These are phyloP conservation scores for Fomitopsis pulvina DNA, from an alignment of 768 basidiomycete species.

Conservation along the genomic window DNA sequence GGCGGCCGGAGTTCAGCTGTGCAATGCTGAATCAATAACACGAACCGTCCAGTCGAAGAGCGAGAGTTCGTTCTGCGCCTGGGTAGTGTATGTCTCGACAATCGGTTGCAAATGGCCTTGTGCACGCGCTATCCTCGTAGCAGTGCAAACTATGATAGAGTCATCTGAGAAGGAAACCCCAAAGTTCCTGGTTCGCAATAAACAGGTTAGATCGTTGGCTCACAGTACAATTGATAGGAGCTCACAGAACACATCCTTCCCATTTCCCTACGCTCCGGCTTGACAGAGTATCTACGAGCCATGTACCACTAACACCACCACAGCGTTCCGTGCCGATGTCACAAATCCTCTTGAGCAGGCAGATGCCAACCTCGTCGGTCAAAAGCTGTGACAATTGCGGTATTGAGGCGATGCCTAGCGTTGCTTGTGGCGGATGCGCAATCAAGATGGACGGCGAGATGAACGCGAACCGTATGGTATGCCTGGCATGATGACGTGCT, in stretches of 20 bases:
- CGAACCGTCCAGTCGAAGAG: conserved; percentile 51
- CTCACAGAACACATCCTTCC: conserved; percentile 75
- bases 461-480: conserved; percentile 71
- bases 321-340: conserved; percentile 54
- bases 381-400: conserved; percentile 72
- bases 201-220: background rate
- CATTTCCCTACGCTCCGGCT: conserved; percentile 64
- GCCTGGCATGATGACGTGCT: conserved; percentile 32
- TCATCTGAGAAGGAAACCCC: conserved; percentile 46
- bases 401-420: conserved; percentile 64
- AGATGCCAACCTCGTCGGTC: conserved; percentile 69
- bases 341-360: conserved; percentile 63
- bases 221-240: conserved; percentile 10
- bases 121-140: conserved; percentile 40
- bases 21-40: conserved; percentile 32
- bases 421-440: conserved; percentile 79
- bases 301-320: conserved; percentile 46
- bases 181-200: conserved; percentile 49
- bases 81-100: conserved; percentile 18
- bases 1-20: too few species aligned
- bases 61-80: conserved; percentile 5
- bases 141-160: conserved; percentile 49
- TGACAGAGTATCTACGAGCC: conserved; percentile 72
- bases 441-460: conserved; percentile 66
- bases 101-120: background rate